Conservation (phyloP, 2,329 filamentous ascomycete genomes). For the Meredithiella fracta region DNA sequence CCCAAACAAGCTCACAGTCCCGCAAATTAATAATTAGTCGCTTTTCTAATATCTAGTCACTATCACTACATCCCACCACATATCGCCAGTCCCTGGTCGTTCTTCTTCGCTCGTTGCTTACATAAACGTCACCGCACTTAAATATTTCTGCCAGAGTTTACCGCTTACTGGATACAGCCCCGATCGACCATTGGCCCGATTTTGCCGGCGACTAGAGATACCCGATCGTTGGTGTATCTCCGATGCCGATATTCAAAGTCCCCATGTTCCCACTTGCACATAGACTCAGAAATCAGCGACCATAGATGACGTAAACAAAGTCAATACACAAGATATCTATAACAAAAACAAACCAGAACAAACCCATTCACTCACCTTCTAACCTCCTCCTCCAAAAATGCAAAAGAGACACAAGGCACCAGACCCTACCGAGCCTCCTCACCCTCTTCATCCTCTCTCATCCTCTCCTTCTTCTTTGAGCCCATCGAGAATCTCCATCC, state of each 20-base stretch:
- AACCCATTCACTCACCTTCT: neutral
- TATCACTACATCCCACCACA: too few species aligned
- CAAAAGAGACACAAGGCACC: neutral
- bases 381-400: neutral
- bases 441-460: slow-evolving; percentile 16
- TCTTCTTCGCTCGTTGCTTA: neutral
- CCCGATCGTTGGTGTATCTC: too few species aligned
- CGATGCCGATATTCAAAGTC: too few species aligned
- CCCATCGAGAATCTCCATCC: slow-evolving; percentile 42
- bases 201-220: too few species aligned
- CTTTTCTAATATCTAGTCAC: too few species aligned
- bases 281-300: too few species aligned
- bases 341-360: neutral
- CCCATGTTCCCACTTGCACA: too few species aligned
- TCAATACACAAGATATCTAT: too few species aligned
- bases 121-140: neutral
- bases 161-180: neutral
- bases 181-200: too few species aligned
- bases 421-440: neutral
- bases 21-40: too few species aligned
- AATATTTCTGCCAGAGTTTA: slow-evolving; percentile 1
- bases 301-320: too few species aligned
- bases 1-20: too few species aligned
- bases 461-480: slow-evolving; percentile 40
- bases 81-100: neutral